Evolutionary conservation across 225 moss, liverwort and hornwort genomes (phyloP), one percentile per base, ranked within the genome.

Genomic region (Pseudisothecium myosuroides): DNA sequence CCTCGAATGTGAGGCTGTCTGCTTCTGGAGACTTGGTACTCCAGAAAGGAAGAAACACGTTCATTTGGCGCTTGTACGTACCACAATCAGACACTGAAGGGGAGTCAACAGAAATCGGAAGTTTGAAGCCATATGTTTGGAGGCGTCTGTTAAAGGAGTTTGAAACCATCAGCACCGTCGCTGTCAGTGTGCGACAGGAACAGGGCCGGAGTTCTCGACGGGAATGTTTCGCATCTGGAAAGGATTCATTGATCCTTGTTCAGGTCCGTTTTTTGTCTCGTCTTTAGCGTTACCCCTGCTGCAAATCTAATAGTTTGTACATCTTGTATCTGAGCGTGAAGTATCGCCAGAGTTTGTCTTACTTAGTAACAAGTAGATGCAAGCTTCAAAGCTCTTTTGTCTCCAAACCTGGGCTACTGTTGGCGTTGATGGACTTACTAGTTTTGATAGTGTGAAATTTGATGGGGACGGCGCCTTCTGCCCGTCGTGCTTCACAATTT

Each of bases 401-500:
- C 87, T 78, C 84, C 47, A 59, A 76, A 45, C 78, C 77, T 54
- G 56, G 80, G 86, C 64, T 64, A 76, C 61, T 91, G 75, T 63
- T 93, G 83, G 89, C 86, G 22, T 69, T 83, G 87, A 82, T 87
- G 65, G 83, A 83, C 80, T 71, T 62, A 34, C 62, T 89, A 62
- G 81, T 85, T 85, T 81, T 41, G 80, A 72, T 89, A 19, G 77
- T 85, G 86, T 80, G 88, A 32, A 54, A 82, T 85, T 74, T 88
- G 88, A 89, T 76, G 92, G 75, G 80, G 84, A 85, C 64, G 75
- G 41, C 83, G 73, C 64, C 66, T 87, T 83, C 27, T 61, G 73
- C 50, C 67, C 62, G 89, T 59, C 80, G 55, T 87, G 83, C 73
- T 87, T 55, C 89, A 75, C 89, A 89, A 87, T 89, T 89, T 92